Conservation (phyloP, 2,329 filamentous ascomycete genomes). For the Sporothrix phasma region DNA sequence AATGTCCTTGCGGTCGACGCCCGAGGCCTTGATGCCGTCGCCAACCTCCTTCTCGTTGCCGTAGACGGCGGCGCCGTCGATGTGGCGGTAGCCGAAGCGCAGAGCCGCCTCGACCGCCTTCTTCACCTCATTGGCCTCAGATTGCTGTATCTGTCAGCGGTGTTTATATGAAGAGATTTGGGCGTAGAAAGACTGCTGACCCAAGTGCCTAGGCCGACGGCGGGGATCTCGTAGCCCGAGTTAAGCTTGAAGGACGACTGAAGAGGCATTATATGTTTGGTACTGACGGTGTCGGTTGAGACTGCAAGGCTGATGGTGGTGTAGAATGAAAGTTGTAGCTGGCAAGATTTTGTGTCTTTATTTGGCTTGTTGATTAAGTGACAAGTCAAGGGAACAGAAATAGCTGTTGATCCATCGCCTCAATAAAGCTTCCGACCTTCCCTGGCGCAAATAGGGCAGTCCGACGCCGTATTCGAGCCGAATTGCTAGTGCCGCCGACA, state of each 20-base stretch:
- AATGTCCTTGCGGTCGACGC: constrained; percentile 15
- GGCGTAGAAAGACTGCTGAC: constrained; percentile 22
- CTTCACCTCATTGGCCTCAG: constrained; percentile 31
- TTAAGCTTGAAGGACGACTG: constrained; percentile 17
- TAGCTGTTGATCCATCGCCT: background rate
- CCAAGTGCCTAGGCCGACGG: constrained; percentile 34
- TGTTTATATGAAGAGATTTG: background rate
- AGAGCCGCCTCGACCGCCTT: constrained; percentile 39
- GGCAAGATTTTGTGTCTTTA: background rate
- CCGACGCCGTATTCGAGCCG: background rate
- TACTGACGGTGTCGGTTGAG: background rate
- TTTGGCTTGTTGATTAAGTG: background rate
- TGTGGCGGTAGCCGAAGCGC: constrained; percentile 33
- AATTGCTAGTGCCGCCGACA: background rate
- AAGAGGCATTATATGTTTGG: constrained; percentile 16
- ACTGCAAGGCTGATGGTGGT: background rate
- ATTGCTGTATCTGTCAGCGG: constrained; percentile 11
- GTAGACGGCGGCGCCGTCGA: constrained; percentile 40
- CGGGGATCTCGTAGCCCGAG: constrained; percentile 26
- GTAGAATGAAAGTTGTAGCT: background rate
- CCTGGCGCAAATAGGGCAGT: background rate
- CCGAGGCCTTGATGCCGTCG: constrained; percentile 14
- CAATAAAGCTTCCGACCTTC: background rate
- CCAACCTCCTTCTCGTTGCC: constrained; percentile 26
- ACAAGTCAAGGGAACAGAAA: background rate